A percentile compares a stretch with the other conserved stretches of the same genome.
phyloP scores from a whole-genome alignment of 2,329 filamentous ascomycete genomes.

The Botrytis porri region DNA sequence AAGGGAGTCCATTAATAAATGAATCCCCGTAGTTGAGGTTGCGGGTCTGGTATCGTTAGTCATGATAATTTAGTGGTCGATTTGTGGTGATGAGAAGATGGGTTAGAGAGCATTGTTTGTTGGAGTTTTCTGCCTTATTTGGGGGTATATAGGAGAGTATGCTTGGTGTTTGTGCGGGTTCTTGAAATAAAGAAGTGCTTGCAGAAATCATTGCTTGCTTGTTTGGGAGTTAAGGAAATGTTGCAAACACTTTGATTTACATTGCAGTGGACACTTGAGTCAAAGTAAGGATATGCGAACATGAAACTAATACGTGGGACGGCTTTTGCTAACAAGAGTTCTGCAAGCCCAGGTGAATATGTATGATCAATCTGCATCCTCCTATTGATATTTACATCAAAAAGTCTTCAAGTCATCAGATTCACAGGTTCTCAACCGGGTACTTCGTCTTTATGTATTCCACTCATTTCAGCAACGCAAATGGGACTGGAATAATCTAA shows the following conservation, averaged over 20 bases:
- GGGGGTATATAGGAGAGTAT: neutral
- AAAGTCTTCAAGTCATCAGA: neutral
- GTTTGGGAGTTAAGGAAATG: neutral
- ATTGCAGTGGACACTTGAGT: no score
- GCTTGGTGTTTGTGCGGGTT: no score
- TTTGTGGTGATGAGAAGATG: neutral
- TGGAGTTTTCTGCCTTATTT: neutral
- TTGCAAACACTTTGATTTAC: neutral
- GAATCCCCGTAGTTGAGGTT: neutral
- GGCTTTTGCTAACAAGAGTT: neutral
- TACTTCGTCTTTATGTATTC: constrained; percentile 43
- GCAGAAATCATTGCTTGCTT: neutral
- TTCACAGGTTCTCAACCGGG: constrained; percentile 28
- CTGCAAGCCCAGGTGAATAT: no score
- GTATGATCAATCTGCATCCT: neutral
- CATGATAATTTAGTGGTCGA: neutral
- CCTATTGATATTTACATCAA: neutral
- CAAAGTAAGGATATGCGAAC: neutral
- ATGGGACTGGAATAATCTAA: constrained; percentile 46
- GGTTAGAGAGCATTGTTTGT: neutral
- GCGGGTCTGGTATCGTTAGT: neutral
- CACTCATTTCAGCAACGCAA: constrained; percentile 46
- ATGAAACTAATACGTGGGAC: neutral
- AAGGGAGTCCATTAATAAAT: neutral
- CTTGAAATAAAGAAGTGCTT: neutral